Percentiles rank a stretch among this genome's conserved stretches.
phyloP scores from a whole-genome alignment of 2,329 filamentous ascomycete genomes.

The Penicillium sp. region DNA sequence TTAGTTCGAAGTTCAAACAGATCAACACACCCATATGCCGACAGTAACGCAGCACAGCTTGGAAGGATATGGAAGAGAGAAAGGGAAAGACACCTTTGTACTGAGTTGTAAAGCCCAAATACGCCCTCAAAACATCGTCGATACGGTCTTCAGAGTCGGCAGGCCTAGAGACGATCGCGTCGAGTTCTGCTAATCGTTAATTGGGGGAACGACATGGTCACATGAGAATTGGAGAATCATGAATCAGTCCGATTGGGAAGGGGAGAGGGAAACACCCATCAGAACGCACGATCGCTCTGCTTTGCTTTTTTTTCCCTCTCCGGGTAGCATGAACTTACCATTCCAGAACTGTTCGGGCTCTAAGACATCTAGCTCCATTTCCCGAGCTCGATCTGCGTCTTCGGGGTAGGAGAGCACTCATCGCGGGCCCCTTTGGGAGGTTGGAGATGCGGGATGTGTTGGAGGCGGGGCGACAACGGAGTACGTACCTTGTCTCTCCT shows the following conservation, averaged over 20 bases:
- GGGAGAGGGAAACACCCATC: not conserved
- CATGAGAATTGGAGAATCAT: constrained; percentile 3
- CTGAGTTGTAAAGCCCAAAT: constrained; percentile 73
- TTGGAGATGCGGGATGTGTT: constrained; percentile 21
- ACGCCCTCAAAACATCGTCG: constrained; percentile 82
- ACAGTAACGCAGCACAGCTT: not conserved
- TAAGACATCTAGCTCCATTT: constrained; percentile 68
- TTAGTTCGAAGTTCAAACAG: not conserved
- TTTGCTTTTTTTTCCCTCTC: not conserved
- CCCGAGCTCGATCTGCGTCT: constrained; percentile 43
- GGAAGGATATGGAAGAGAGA: not conserved
- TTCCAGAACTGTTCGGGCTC: constrained; percentile 87
- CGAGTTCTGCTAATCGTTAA: constrained; percentile 55
- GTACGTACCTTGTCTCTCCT: not conserved
- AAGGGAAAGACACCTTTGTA: constrained; percentile 58
- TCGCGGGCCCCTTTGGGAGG: constrained; percentile 30
- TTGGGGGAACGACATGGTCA: constrained; percentile 6
- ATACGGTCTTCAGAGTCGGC: constrained; percentile 66
- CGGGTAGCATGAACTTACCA: constrained; percentile 54
- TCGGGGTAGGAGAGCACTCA: constrained; percentile 36
- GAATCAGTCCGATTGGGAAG: not conserved
- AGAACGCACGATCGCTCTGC: not conserved
- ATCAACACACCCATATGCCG: not conserved
- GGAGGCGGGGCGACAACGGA: constrained; percentile 18
- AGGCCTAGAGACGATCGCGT: constrained; percentile 61